These are phyloP conservation scores for Vanrija sp. DNA, from an alignment of 1,284 basidiomycete species.

Conservation along the genomic window DNA sequence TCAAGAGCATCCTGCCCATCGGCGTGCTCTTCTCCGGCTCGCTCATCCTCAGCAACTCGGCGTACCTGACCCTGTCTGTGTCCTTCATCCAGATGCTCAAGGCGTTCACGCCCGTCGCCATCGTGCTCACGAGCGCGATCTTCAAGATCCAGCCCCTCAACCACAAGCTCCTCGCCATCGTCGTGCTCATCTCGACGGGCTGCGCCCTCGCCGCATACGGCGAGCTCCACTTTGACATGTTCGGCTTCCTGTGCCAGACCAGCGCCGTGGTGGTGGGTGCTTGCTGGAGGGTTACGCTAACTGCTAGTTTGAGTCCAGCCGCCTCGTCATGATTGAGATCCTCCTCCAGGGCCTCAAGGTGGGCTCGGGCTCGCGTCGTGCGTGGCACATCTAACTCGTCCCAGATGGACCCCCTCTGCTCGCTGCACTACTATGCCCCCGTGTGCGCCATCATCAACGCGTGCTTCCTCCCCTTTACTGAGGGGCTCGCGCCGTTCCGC, in stretches of 20 bases:
- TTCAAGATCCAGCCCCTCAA: conserved; percentile 81
- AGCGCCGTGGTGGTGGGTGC: conserved; percentile 60
- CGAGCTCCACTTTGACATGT: conserved; percentile 76
- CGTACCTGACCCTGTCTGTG: conserved; percentile 81
- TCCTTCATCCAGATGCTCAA: conserved; percentile 99
- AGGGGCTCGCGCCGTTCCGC: conserved; percentile 83
- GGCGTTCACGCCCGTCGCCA: conserved; percentile 90
- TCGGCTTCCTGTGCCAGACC: conserved; percentile 79
- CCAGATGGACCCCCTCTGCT: conserved; percentile 92
- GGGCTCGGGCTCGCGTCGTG: not conserved
- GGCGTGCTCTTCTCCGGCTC: conserved; percentile 88
- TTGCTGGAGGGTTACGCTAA: not conserved
- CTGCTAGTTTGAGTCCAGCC: conserved; percentile 48
- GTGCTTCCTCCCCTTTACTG: conserved; percentile 76
- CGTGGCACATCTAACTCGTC: not conserved
- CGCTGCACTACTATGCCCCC: conserved; percentile 91
- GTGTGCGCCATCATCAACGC: conserved; percentile 85
- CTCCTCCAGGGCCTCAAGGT: conserved; percentile 46
- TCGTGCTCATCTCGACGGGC: conserved; percentile 82
- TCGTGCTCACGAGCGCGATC: conserved; percentile 84
- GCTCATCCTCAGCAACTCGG: conserved; percentile 88
- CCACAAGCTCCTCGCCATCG: conserved; percentile 70
- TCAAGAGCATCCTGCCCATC: conserved; percentile 86
- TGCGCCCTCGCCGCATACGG: conserved; percentile 76
- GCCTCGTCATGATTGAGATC: conserved; percentile 87